Evolutionary conservation across 345 rosid genomes (phyloP).

Genomic region (Eucalyptus marginata): DNA sequence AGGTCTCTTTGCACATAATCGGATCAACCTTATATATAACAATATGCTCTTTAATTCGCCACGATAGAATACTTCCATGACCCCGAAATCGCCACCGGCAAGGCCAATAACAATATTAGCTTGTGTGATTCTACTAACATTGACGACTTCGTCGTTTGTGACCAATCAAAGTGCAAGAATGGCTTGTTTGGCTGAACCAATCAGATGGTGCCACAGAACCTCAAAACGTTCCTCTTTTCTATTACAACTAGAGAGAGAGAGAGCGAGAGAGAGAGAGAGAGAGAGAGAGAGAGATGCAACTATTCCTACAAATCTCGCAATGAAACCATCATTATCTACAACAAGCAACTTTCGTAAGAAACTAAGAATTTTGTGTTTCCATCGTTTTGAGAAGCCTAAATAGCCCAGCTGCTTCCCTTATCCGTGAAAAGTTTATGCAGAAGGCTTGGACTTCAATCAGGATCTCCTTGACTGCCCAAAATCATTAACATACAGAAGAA

Average conservation of each 20-base stretch:
- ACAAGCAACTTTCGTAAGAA: background rate
- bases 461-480: slow-evolving; percentile 73
- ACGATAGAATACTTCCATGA: background rate
- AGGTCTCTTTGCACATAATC: background rate
- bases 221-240: background rate
- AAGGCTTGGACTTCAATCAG: slow-evolving; percentile 96
- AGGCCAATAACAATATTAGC: background rate
- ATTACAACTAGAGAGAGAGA: background rate
- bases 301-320: background rate
- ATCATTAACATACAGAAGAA: background rate
- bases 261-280: background rate
- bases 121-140: background rate
- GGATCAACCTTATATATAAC: background rate
- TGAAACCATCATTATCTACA: background rate
- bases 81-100: background rate
- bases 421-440: slow-evolving; percentile 89
- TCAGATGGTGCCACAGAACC: background rate
- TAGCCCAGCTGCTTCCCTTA: slow-evolving; percentile 79
- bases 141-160: background rate
- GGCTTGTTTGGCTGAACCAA: background rate
- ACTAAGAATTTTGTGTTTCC: background rate
- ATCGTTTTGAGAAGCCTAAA: slow-evolving; percentile 39
- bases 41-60: background rate
- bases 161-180: background rate
- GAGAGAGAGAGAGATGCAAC: background rate